Evolutionary conservation across 768 basidiomycete genomes (phyloP), one percentile per base, ranked within the genome.

Genomic region (Termitomyces sp.): DNA sequence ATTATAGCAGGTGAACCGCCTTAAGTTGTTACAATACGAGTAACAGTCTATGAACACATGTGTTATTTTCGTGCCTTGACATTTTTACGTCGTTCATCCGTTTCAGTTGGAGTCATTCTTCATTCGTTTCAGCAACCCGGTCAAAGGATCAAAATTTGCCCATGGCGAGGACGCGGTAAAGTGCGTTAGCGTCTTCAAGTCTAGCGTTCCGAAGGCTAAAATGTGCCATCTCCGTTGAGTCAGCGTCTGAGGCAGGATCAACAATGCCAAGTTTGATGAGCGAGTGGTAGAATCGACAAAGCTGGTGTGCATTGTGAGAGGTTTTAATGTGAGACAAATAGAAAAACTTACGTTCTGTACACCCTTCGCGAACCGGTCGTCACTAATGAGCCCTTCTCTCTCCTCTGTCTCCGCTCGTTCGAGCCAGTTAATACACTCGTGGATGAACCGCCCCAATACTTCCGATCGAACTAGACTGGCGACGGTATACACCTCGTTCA

Each of bases 161-260:
- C 54, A 70, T 69, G 46, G 81, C 88, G 61, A 92, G 75, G 48
- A 78, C 66, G 22, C 89, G 81, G 65, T 91, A 92, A 46, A 92
- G 77, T 57, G 77, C 68, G 61, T 86, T 90, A 18, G 90, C 90
- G 62, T 92, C 90, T 66, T 89, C 88, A 57, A 90, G 85, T 3
- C 85, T 79, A 12, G 90, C 79, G 63, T 89, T 78, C 39, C 82
- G 80, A 48, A 92, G 76, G 44, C 83, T 83, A 63, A 92, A 92
- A 66, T 90, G 86, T 5, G 80, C 78, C 80, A 92, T 90, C 72
- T 90, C 90, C 5, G 86, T 79, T 0, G 85, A 81, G 65, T 92
- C 88, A 8, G 79, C 78, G 56, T 90, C 88, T n/a, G 75, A 76
- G 7, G 71, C 66, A 2, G 82, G 76, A 63, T 89, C 87, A 55